Base-by-base conservation (phyloP, 2,329 filamentous ascomycete species). In the Elsinoe necatrix region DNA sequence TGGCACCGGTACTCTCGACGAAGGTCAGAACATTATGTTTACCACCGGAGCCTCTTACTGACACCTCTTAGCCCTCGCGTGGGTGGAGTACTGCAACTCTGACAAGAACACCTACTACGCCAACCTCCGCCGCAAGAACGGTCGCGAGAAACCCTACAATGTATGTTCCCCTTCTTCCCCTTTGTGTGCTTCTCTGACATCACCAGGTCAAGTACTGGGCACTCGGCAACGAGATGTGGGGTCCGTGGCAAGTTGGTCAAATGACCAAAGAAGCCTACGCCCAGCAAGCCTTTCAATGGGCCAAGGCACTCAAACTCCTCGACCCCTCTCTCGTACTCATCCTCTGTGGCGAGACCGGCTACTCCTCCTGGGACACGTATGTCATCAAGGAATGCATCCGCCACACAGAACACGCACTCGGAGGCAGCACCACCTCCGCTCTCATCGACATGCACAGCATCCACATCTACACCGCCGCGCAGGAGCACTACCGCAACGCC, bases 31-130 rank as follows among this genome's bases (percentile, higher is more conserved):
- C 7, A 35, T 3, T 14, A 16, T n/a, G 23, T 41, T 18, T 16
- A 18, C 18, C 39, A 27, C 31, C 39, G 12, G 3, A 18, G n/a
- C 8, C 23, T 4, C 14, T 11, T 21, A 21, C 54, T 55, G 29
- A 55, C 25, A 21, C 14, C 12, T 31, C 50, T 41, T 61, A 80
- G 80, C 80, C 34, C 76, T 92, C 29, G 86, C 78, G 9, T 93
- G 88, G 88, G 76, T 93, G 18, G 88, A 93, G 67, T 93, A 93
- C 74, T 93, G 89, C 75, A 93, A 93, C 72, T 84, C 83, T 1
- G 81, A 79, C n/a, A 76, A 78, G 56, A 80, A 91, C 70, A 91
- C 86, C 8, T 80, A 92, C 75, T 93, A 89, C 68, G 88, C 88
- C 60, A 91, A 92, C 67, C 75, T 91, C 51, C 82, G 89, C 29